phyloP scores from a whole-genome alignment of 2,329 filamentous ascomycete species.

The Sporothrix humicola region DNA sequence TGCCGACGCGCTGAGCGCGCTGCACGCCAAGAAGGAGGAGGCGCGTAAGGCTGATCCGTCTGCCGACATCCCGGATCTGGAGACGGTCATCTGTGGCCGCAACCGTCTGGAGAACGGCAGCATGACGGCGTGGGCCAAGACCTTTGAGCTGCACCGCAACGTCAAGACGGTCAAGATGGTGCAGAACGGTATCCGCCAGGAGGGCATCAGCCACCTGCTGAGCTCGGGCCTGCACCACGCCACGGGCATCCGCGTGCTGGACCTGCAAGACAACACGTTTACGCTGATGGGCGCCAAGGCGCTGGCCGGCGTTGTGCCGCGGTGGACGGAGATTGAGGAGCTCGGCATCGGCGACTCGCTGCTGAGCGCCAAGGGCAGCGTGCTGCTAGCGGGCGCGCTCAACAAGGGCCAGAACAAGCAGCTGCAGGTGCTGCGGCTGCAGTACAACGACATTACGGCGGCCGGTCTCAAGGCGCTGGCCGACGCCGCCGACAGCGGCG shows the following conservation, averaged over 20 bases:
- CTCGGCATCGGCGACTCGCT: conserved; percentile 89
- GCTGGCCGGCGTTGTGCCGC: conserved; percentile 73
- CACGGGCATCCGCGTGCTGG: conserved; percentile 72
- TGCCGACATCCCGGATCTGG: conserved; percentile 71
- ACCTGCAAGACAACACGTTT: conserved; percentile 98
- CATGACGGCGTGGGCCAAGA: conserved; percentile 92
- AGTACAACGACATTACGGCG: conserved; percentile 92
- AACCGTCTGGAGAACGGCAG: conserved; percentile 93
- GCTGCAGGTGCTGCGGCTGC: conserved; percentile 79
- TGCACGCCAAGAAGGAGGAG: conserved; percentile 82
- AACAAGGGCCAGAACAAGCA: conserved; percentile 76
- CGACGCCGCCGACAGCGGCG: conserved; percentile 64
- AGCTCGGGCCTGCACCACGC: conserved; percentile 77
- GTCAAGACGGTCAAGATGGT: conserved; percentile 94
- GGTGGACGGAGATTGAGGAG: conserved; percentile 79
- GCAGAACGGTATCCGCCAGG: conserved; percentile 94
- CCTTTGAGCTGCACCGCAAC: conserved; percentile 80
- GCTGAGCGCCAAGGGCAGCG: conserved; percentile 75
- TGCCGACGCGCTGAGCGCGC: conserved; percentile 81
- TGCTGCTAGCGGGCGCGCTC: conserved; percentile 75
- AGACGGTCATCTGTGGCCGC: conserved; percentile 96
- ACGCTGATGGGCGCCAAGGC: conserved; percentile 79
- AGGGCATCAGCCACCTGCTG: conserved; percentile 84
- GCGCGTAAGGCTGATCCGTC: conserved; percentile 69
- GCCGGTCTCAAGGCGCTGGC: conserved; percentile 74